Base-by-base conservation (phyloP, 2,329 filamentous ascomycete species). In the Colletotrichum orbiculare region DNA sequence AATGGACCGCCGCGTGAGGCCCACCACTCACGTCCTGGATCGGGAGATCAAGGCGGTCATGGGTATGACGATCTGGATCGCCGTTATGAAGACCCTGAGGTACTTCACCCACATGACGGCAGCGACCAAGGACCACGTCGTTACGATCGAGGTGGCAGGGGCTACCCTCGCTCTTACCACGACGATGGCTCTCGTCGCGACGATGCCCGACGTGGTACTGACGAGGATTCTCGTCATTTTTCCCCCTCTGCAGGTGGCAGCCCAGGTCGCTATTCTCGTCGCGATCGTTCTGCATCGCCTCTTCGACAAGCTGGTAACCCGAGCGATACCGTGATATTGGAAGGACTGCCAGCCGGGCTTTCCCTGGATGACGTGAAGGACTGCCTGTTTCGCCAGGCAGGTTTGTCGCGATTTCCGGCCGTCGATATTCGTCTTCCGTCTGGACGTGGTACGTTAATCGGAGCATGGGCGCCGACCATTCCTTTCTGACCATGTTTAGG, bases 251-350 rank as follows among this genome's bases (percentile, higher is more conserved):
- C 59, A 66, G 60, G 60, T 66, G 54, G 60, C 59, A 67, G 58
- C 58, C 48, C 66, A 63, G 54, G 25, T 64, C 59, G 64, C 33
- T 34, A 66, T 66, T 34, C 60, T 64, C 60, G 60, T 65, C 63
- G 63, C 63, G 63, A 65, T 65, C 57, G 67, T 53, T 66, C 65
- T 61, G 17, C 56, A 65, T 67, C 67, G 67, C 78, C 73, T 39
- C 73, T 68, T 39, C 74, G 73, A 53, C 77, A 79, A 50, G 77
- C 78, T 35, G 79, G 79, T 53, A 72, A 70, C 62, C 82, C 83
- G 38, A 83, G 78, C 68, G 79, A 84, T 67, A 85, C 82, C 39
- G 77, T 87, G 55, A 85, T 87, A 57, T 76, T 88, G 47, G 85
- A 88, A 70, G 84, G 84, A 58, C 70, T 87, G 60, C 82, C 84